These are phyloP conservation scores for Phytopythium ostracodes DNA, from an alignment of 352 stramenopile genomes.

Conservation along the genomic window DNA sequence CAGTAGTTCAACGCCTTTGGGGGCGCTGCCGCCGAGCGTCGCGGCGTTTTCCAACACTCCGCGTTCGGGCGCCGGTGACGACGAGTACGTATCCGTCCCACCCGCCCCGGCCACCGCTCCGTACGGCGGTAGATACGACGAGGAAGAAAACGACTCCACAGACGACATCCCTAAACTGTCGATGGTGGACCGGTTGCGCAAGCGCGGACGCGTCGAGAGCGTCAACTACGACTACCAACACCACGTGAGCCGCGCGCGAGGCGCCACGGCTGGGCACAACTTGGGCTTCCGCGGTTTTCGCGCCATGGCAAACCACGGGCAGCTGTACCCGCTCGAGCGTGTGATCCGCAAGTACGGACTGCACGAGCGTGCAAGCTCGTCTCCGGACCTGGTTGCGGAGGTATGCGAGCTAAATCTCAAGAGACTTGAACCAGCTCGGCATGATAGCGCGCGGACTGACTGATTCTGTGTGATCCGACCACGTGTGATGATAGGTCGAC, in stretches of 20 bases:
- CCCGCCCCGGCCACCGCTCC: neutral
- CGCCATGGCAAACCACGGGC: neutral
- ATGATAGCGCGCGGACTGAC: neutral
- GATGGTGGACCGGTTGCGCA: slow-evolving; percentile 47
- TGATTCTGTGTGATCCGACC: neutral
- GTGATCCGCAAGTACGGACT: slow-evolving; percentile 11
- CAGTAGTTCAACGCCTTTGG: neutral
- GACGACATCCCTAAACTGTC: slow-evolving; percentile 6
- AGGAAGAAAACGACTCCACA: neutral
- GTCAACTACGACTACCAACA: slow-evolving; percentile 34
- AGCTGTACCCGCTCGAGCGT: slow-evolving; percentile 3
- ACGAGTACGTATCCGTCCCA: neutral
- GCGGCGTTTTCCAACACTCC: neutral
- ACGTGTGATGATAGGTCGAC: slow-evolving; percentile 20
- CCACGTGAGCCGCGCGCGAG: neutral
- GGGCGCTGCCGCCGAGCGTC: neutral
- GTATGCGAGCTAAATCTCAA: neutral
- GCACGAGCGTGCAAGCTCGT: slow-evolving; percentile 11
- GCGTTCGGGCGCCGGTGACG: neutral
- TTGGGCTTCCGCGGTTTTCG: slow-evolving; percentile 5
- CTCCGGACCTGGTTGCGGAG: slow-evolving; percentile 6
- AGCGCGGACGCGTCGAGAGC: slow-evolving; percentile 68
- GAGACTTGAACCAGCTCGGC: neutral
- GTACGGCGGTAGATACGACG: neutral
- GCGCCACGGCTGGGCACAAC: slow-evolving; percentile 1